Percentiles rank a stretch among this genome's conserved stretches.
Conservation (phyloP, 345 rosid genomes). For the Eucalyptus camaldulensis region DNA sequence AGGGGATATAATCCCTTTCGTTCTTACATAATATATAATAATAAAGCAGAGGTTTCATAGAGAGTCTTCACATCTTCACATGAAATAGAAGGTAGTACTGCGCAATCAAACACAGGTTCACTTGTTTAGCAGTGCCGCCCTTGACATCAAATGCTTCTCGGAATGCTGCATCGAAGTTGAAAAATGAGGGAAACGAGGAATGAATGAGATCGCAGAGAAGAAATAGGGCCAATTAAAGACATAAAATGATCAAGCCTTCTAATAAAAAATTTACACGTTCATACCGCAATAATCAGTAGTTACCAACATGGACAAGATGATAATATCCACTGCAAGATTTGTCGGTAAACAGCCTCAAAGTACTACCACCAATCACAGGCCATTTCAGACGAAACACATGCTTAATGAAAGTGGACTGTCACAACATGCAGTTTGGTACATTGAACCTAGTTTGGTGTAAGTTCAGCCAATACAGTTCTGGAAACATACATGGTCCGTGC, state of each 20-base stretch:
- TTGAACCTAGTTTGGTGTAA: neutral
- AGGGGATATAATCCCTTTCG: neutral
- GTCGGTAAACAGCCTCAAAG: neutral
- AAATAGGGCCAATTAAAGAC: neutral
- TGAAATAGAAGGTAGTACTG: neutral
- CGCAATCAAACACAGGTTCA: neutral
- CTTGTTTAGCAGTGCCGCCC: conserved; percentile 7
- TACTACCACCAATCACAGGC: neutral
- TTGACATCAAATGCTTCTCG: conserved; percentile 28
- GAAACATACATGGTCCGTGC: neutral
- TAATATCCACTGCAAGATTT: neutral
- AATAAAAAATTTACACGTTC: neutral
- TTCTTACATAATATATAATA: neutral
- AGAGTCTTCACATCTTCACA: neutral
- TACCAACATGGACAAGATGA: neutral
- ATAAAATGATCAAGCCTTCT: neutral
- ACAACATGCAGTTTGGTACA: neutral
- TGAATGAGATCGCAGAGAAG: neutral
- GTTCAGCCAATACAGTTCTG: neutral
- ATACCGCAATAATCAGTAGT: neutral
- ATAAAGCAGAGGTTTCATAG: neutral
- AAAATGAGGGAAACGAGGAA: neutral
- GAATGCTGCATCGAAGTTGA: conserved; percentile 9
- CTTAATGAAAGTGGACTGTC: neutral
- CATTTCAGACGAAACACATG: neutral